Conservation (phyloP, 2,329 filamentous ascomycete species). For the Elsinoe arachidis region DNA sequence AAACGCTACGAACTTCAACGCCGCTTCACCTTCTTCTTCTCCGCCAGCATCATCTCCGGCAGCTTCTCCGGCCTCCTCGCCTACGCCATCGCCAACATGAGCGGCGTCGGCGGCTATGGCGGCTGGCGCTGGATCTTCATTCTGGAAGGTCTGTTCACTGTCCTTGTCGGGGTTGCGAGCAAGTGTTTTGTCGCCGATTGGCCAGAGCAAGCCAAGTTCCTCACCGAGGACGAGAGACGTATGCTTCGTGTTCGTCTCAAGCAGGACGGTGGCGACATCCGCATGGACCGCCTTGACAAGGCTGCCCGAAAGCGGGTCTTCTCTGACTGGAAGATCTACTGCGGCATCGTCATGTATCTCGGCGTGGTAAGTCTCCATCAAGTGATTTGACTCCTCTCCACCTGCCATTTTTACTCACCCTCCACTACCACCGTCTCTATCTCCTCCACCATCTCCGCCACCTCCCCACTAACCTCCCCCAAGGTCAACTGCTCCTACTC, state of each 20-base stretch:
- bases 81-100: slow-evolving; percentile 23
- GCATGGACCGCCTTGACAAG: slow-evolving; percentile 12
- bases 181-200: slow-evolving; percentile 27
- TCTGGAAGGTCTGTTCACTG: slow-evolving; percentile 25
- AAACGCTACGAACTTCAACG: slow-evolving; percentile 12
- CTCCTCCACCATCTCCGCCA: neutral
- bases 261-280: neutral
- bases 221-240: slow-evolving; percentile 24
- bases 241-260: slow-evolving; percentile 1
- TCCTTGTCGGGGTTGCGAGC: slow-evolving; percentile 24
- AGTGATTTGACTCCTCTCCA: too few relatives aligned
- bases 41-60: slow-evolving; percentile 18
- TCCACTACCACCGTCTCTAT: neutral
- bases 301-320: slow-evolving; percentile 26
- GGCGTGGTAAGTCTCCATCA: neutral
- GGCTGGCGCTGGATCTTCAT: slow-evolving; percentile 28
- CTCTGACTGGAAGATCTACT: slow-evolving; percentile 27
- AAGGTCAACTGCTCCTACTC: too few relatives aligned
- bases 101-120: slow-evolving; percentile 21
- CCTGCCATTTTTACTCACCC: slow-evolving; percentile 21
- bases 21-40: slow-evolving; percentile 14
- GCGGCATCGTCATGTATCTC: slow-evolving; percentile 25
- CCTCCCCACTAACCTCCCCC: neutral
- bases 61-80: slow-evolving; percentile 24
- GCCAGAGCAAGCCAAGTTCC: slow-evolving; percentile 28